These are phyloP conservation scores for Pythium biforme DNA, from an alignment of 352 stramenopile species.

Conservation along the genomic window DNA sequence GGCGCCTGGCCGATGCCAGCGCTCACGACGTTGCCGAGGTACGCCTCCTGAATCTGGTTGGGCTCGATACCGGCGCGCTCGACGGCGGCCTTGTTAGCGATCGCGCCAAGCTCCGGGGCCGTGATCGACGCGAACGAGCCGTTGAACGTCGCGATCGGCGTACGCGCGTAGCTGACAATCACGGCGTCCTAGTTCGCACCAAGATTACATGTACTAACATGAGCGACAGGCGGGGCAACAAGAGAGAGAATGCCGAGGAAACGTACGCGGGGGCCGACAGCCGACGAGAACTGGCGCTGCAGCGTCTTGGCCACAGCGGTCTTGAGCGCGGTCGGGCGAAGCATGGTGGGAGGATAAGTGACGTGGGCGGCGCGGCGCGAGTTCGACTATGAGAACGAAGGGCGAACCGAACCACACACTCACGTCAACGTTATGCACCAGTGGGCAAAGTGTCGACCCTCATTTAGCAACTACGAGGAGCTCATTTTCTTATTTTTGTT, in stretches of 20 bases:
- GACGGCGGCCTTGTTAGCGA: slow-evolving; percentile 88
- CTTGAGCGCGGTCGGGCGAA: slow-evolving; percentile 28
- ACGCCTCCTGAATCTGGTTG: slow-evolving; percentile 93
- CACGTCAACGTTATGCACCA: background rate
- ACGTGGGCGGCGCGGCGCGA: slow-evolving; percentile 2
- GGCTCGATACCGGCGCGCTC: slow-evolving; percentile 70
- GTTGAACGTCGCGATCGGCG: slow-evolving; percentile 96
- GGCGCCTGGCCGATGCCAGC: slow-evolving; percentile 96
- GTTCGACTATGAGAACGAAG: slow-evolving; percentile 14
- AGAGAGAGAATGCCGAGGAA: background rate
- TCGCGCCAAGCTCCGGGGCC: slow-evolving; percentile 90
- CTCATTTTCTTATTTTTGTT: background rate
- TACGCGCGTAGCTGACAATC: slow-evolving; percentile 95
- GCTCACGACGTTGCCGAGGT: slow-evolving; percentile 97
- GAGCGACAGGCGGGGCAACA: no score
- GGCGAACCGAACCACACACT: background rate
- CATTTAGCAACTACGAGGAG: slow-evolving; percentile 8
- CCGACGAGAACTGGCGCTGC: slow-evolving; percentile 44
- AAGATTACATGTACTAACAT: no score
- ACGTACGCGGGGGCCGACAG: slow-evolving; percentile 38
- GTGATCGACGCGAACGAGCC: slow-evolving; percentile 87
- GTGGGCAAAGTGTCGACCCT: background rate
- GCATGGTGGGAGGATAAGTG: slow-evolving; percentile 17
- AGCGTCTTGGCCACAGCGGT: slow-evolving; percentile 29
- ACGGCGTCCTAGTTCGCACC: slow-evolving; percentile 71